Conservation (phyloP, 2,329 filamentous ascomycete species). For the Dactylonectria estremocensis region DNA sequence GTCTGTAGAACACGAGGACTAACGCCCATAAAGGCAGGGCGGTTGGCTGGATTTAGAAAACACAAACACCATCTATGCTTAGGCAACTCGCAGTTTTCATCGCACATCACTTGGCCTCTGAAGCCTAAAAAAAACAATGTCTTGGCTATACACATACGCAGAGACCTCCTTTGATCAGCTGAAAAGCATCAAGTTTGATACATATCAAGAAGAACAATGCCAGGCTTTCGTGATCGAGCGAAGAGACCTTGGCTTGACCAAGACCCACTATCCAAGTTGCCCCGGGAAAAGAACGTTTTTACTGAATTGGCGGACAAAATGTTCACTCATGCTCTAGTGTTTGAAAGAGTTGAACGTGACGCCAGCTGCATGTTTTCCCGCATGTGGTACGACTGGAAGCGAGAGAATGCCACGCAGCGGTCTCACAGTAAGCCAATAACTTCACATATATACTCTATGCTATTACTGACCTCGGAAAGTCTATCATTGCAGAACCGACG, state of each 20-base stretch:
- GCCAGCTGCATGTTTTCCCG: constrained; percentile 30
- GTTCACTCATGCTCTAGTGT: constrained; percentile 22
- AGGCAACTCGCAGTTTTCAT: background rate
- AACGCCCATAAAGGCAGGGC: too few relatives aligned
- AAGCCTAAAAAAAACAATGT: constrained; percentile 2
- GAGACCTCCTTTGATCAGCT: background rate
- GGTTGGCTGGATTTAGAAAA: too few relatives aligned
- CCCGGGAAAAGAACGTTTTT: constrained; percentile 6
- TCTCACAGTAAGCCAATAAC: constrained; percentile 1
- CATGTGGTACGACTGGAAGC: constrained; percentile 10
- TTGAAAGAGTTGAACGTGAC: constrained; percentile 32
- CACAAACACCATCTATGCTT: background rate
- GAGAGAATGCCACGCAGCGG: background rate
- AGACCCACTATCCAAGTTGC: constrained; percentile 5
- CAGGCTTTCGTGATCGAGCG: too few relatives aligned
- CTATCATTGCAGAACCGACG: constrained; percentile 34
- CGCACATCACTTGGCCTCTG: background rate
- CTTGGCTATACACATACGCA: constrained; percentile 12
- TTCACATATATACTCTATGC: too few relatives aligned
- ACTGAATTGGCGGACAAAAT: constrained; percentile 1
- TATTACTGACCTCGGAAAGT: constrained; percentile 17
- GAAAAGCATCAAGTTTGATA: background rate
- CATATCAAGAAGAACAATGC: too few relatives aligned
- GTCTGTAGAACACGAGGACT: too few relatives aligned
- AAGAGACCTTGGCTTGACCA: constrained; percentile 5